Percentiles rank a stretch among this genome's conserved stretches.
Evolutionary conservation across 2,329 filamentous ascomycete genomes (phyloP).

Genomic region (Dichotomopilus funicola): DNA sequence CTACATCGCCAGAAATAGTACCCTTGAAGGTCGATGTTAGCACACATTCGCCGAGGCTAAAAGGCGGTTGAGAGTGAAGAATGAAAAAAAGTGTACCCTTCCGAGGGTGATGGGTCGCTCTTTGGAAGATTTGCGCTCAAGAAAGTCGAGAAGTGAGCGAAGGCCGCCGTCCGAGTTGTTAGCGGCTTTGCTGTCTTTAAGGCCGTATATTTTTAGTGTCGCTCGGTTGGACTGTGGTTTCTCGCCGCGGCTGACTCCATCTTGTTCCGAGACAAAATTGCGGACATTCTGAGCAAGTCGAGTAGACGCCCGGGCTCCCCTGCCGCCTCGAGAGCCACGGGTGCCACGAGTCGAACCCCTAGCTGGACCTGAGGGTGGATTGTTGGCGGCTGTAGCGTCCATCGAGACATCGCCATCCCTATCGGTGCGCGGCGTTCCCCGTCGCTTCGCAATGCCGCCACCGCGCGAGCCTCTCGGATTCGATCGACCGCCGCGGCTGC

Average conservation of each 20-base stretch:
- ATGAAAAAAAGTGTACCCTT: slow-evolving; percentile 53
- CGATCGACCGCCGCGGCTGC: neutral
- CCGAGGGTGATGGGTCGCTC: slow-evolving; percentile 56
- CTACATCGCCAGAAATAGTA: slow-evolving; percentile 55
- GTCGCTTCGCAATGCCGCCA: slow-evolving; percentile 48
- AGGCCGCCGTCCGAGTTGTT: slow-evolving; percentile 61
- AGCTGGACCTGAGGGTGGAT: slow-evolving; percentile 12
- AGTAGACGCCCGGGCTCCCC: slow-evolving; percentile 9
- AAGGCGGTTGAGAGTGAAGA: neutral
- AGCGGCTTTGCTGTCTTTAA: slow-evolving; percentile 62
- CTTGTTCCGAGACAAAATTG: slow-evolving; percentile 14
- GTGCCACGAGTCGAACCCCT: slow-evolving; percentile 10
- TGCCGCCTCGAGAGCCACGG: slow-evolving; percentile 10
- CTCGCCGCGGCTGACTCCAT: neutral
- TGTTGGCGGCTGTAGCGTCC: slow-evolving; percentile 33
- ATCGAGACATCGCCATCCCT: slow-evolving; percentile 56
- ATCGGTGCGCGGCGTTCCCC: slow-evolving; percentile 37
- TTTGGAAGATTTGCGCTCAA: slow-evolving; percentile 62
- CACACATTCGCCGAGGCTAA: neutral
- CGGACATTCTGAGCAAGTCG: slow-evolving; percentile 21
- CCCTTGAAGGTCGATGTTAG: slow-evolving; percentile 26
- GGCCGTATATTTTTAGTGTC: slow-evolving; percentile 50
- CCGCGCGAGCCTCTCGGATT: slow-evolving; percentile 24
- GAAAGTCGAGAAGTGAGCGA: slow-evolving; percentile 57
- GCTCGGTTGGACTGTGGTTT: slow-evolving; percentile 28